A percentile compares a stretch with the other conserved stretches of the same genome.
These are phyloP conservation scores for Colletotrichum trifolii DNA, from an alignment of 2,329 filamentous ascomycete genomes.

Conservation along the genomic window DNA sequence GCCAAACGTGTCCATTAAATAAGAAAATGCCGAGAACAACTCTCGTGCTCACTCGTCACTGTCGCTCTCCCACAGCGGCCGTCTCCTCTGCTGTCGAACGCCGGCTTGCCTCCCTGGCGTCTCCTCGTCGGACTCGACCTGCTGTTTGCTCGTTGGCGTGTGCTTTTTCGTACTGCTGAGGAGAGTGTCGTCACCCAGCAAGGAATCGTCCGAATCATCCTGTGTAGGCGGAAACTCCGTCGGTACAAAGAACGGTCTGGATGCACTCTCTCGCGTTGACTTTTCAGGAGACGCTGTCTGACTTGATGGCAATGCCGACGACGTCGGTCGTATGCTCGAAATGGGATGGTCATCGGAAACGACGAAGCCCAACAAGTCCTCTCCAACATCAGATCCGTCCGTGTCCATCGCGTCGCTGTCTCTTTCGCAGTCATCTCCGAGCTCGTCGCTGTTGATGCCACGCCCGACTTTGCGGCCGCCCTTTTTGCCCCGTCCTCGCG, in stretches of 20 bases:
- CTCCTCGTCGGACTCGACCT: conserved; percentile 21
- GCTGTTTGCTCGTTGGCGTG: background rate
- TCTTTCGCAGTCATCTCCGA: conserved; percentile 63
- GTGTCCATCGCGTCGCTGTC: conserved; percentile 59
- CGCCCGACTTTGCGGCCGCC: conserved; percentile 28
- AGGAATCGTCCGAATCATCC: conserved; percentile 45
- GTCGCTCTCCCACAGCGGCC: conserved; percentile 40
- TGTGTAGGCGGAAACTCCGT: conserved; percentile 53
- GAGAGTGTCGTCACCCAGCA: conserved; percentile 25
- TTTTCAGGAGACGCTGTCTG: conserved; percentile 43
- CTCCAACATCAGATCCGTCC: conserved; percentile 60
- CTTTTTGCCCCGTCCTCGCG: conserved; percentile 34
- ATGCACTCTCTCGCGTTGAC: conserved; percentile 37
- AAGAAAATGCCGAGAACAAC: background rate
- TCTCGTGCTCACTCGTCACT: conserved; percentile 36
- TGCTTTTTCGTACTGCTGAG: conserved; percentile 20
- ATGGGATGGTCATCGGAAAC: conserved; percentile 57
- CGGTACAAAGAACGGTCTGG: conserved; percentile 51
- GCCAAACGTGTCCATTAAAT: background rate
- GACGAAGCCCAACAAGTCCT: conserved; percentile 67
- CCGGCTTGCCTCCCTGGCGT: conserved; percentile 3
- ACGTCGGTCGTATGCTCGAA: conserved; percentile 46
- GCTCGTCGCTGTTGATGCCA: conserved; percentile 57
- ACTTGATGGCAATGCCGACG: conserved; percentile 38
- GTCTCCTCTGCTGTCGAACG: conserved; percentile 26